Evolutionary conservation across 768 basidiomycete genomes (phyloP).

Genomic region (Pleurotus ostreatus): DNA sequence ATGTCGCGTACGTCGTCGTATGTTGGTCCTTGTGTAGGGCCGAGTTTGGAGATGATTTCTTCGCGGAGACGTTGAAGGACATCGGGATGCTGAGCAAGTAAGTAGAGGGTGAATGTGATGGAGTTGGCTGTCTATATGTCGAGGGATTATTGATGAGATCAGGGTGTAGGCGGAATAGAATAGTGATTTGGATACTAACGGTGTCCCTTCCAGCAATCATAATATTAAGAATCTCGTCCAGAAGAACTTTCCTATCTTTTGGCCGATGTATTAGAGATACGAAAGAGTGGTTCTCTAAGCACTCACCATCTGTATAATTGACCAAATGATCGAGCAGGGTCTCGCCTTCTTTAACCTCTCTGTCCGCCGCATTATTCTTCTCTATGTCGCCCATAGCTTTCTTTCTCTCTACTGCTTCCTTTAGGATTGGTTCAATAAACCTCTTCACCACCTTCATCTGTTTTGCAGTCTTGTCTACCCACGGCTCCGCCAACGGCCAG

Average conservation of each 20-base stretch:
- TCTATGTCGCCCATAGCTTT: conserved; percentile 17
- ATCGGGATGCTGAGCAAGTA: conserved; percentile 23
- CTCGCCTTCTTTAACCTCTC: conserved; percentile 36
- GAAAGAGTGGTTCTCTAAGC: neutral
- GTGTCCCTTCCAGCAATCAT: conserved; percentile 58
- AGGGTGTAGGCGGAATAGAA: neutral
- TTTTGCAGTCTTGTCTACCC: conserved; percentile 39
- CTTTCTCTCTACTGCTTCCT: conserved; percentile 40
- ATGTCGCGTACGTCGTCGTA: conserved; percentile 28
- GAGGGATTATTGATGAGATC: neutral
- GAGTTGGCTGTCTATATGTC: conserved; percentile 24
- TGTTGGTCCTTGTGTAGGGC: conserved; percentile 22
- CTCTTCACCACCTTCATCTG: conserved; percentile 44
- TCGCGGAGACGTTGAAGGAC: conserved; percentile 23
- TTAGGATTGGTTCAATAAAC: conserved; percentile 51
- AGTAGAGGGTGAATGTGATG: conserved; percentile 23
- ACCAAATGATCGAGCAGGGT: conserved; percentile 51
- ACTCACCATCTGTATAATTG: conserved; percentile 47
- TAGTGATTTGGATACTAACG: too few relatives aligned
- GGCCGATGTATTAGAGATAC: neutral
- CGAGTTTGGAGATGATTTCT: conserved; percentile 24
- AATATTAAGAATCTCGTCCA: conserved; percentile 50
- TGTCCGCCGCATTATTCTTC: conserved; percentile 22
- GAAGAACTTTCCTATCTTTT: conserved; percentile 35
- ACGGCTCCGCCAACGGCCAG: conserved; percentile 55